phyloP scores from a whole-genome alignment of 805 yeast genomes.

The Metschnikowia koreensis region DNA sequence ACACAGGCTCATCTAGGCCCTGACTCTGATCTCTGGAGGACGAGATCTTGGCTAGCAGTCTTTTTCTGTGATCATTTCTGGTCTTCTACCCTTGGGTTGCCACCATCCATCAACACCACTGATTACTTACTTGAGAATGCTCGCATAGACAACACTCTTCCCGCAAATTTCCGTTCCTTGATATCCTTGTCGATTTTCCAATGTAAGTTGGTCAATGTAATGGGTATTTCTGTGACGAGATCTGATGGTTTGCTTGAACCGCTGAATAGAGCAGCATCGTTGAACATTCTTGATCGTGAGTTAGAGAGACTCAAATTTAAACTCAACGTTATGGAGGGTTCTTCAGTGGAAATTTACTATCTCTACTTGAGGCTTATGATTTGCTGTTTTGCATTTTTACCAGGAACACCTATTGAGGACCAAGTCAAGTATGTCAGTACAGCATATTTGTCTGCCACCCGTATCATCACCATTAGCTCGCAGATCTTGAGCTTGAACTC shows the following conservation, averaged over 20 bases:
- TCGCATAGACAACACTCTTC: conserved; percentile 60
- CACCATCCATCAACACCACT: conserved; percentile 75
- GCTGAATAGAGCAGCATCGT: conserved; percentile 72
- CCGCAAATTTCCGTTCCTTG: conserved; percentile 68
- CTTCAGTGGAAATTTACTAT: conserved; percentile 72
- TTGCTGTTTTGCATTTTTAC: conserved; percentile 84
- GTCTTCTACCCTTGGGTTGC: conserved; percentile 84
- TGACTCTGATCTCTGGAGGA: conserved; percentile 92
- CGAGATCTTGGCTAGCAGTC: conserved; percentile 87
- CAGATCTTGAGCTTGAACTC: conserved; percentile 55
- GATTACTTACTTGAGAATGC: conserved; percentile 83
- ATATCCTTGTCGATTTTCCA: conserved; percentile 78
- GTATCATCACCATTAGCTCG: conserved; percentile 75
- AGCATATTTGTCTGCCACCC: conserved; percentile 78
- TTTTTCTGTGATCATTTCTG: conserved; percentile 88
- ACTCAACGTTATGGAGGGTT: conserved; percentile 60
- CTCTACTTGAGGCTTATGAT: conserved; percentile 77
- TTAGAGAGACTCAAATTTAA: conserved; percentile 68
- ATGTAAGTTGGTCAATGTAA: conserved; percentile 74
- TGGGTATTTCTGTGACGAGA: conserved; percentile 82
- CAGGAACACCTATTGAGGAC: conserved; percentile 86
- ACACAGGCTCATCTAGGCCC: conserved; percentile 81
- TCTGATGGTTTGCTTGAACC: conserved; percentile 91
- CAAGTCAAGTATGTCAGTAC: conserved; percentile 80
- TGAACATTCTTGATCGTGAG: conserved; percentile 76